Conservation (phyloP, 2,329 filamentous ascomycete species). For the Fonsecaea nubica region DNA sequence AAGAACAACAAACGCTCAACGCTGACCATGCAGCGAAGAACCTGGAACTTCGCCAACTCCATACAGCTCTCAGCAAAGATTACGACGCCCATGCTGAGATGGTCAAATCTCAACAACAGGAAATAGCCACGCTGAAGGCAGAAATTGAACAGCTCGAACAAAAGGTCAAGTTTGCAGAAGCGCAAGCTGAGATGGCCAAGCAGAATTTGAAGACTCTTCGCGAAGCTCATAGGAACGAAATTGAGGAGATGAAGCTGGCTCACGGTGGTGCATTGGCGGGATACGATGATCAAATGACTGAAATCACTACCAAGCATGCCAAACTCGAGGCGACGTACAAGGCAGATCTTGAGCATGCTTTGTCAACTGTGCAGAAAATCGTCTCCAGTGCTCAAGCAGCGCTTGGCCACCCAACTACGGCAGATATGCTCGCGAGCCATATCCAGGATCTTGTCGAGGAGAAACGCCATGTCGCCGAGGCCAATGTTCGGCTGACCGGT, state of each 20-base stretch:
- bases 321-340: slow-evolving; percentile 65
- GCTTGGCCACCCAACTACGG: slow-evolving; percentile 39
- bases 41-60: slow-evolving; percentile 74
- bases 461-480: slow-evolving; percentile 34
- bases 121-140: slow-evolving; percentile 51
- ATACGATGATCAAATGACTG: slow-evolving; percentile 47
- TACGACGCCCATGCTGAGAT: slow-evolving; percentile 70
- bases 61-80: slow-evolving; percentile 69
- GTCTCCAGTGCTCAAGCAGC: slow-evolving; percentile 34
- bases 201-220: slow-evolving; percentile 50
- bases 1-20: slow-evolving; percentile 79
- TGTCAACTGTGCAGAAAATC: slow-evolving; percentile 33
- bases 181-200: slow-evolving; percentile 61
- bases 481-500: slow-evolving; percentile 34
- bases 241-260: slow-evolving; percentile 41
- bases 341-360: slow-evolving; percentile 67
- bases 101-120: slow-evolving; percentile 61
- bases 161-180: slow-evolving; percentile 60
- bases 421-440: slow-evolving; percentile 40
- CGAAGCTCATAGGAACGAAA: slow-evolving; percentile 47
- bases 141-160: slow-evolving; percentile 39
- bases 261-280: slow-evolving; percentile 43
- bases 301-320: slow-evolving; percentile 59
- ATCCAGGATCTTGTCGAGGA: slow-evolving; percentile 39
- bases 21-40: slow-evolving; percentile 72